phyloP scores from a whole-genome alignment of 2,329 filamentous ascomycete genomes.

The Didymella pomorum region DNA sequence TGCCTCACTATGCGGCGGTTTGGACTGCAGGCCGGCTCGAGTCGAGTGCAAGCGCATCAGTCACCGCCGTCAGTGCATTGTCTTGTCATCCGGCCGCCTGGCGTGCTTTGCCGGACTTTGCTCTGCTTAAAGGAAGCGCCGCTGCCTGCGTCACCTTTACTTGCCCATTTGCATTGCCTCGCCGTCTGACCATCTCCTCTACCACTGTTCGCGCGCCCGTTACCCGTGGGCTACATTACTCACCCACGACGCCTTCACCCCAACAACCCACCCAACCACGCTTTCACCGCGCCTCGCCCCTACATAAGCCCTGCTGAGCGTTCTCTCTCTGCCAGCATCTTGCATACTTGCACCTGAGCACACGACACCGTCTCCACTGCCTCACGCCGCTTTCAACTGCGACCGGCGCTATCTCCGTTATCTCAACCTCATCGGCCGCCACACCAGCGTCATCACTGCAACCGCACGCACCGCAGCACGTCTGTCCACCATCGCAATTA shows the following conservation, averaged over 20 bases:
- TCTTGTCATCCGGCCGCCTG: slow-evolving; percentile 21
- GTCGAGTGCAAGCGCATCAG: slow-evolving; percentile 18
- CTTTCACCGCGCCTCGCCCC: slow-evolving; percentile 6
- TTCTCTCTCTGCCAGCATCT: neutral
- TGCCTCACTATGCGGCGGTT: slow-evolving; percentile 14
- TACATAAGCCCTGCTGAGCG: slow-evolving; percentile 6
- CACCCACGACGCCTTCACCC: slow-evolving; percentile 6
- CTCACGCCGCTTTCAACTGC: slow-evolving; percentile 17
- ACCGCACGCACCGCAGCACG: slow-evolving; percentile 9
- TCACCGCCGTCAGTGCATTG: slow-evolving; percentile 21
- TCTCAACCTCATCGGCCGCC: slow-evolving; percentile 16
- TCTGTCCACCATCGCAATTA: slow-evolving; percentile 26
- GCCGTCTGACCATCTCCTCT: slow-evolving; percentile 3
- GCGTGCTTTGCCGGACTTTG: slow-evolving; percentile 21
- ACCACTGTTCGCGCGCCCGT: slow-evolving; percentile 2
- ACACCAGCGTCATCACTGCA: slow-evolving; percentile 15
- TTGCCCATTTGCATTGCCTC: slow-evolving; percentile 12
- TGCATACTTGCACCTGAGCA: slow-evolving; percentile 4
- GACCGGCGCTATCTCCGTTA: slow-evolving; percentile 26
- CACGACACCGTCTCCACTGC: slow-evolving; percentile 13
- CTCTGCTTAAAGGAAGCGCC: slow-evolving; percentile 22
- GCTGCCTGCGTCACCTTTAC: slow-evolving; percentile 17
- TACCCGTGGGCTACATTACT: slow-evolving; percentile 3
- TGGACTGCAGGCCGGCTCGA: slow-evolving; percentile 18
- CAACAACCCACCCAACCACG: slow-evolving; percentile 6